Evolutionary conservation across 768 basidiomycete genomes (phyloP), one percentile per base, ranked within the genome.

Genomic region (Sutorius australiensis): DNA sequence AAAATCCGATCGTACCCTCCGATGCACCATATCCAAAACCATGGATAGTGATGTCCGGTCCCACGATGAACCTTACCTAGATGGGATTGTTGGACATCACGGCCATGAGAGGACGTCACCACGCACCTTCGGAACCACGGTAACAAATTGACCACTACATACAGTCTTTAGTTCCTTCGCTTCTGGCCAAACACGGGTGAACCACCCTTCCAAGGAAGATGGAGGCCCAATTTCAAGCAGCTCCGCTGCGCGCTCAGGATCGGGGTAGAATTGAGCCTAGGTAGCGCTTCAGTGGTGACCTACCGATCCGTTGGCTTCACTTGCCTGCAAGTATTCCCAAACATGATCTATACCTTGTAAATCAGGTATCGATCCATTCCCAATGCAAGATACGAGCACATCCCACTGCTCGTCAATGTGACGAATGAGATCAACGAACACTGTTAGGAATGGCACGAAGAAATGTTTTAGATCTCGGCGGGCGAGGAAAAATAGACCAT

Each of bases 401-500:
- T 54, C 42, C 62, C 59, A 63, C 12, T 55, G 51, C 7, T 63
- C 58, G 19, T 65, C 45, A 7, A 61, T 40, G 28, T 50, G 45
- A 10, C 40, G 51, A 9, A 65, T n/a, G 19, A 65, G 38, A 28
- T 50, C 59, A 3, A 58, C 12, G 17, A 63, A 56, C 13, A 48
- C 13, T 2, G 56, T 53, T 21, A 48, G 38, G 9, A 62, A 60
- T 1, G 50, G 24, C 13, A 45, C 14, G 1, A 2, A 3, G 19
- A 66, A 51, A 5, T 1, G 19, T 1, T 17, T 14, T 11, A 67
- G 3, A 6, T 53, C 30, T n/a, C 36, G 38, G 24, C 28, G 32
- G 7, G 45, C 38, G 8, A 66, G 53, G 44, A 56, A 58, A 47
- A 66, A 65, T 8, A 65, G 54, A 8, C 57, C 60, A n/a, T 64